Evolutionary conservation across 2,329 filamentous ascomycete genomes (phyloP).

Genomic region (Neofusicoccum ribis): DNA sequence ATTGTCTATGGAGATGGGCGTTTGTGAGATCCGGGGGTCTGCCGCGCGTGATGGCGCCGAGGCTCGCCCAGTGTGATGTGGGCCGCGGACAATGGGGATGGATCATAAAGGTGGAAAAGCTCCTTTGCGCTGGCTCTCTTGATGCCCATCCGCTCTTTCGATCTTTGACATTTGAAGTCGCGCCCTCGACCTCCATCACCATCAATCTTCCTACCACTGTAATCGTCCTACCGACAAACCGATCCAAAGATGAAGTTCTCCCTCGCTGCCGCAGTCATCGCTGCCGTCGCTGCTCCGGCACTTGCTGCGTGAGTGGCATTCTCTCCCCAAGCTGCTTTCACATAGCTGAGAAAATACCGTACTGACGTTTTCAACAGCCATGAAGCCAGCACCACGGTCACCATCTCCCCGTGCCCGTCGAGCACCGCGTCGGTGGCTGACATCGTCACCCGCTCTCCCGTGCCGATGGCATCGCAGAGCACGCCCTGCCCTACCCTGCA

Average conservation of each 20-base stretch:
- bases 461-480: neutral
- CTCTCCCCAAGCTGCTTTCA: neutral
- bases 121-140: neutral
- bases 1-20: neutral
- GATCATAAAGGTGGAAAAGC: neutral
- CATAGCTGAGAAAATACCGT: neutral
- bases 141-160: neutral
- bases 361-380: neutral
- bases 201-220: neutral
- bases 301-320: slow-evolving; percentile 1
- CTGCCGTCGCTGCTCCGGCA: neutral
- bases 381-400: slow-evolving; percentile 3
- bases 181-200: neutral
- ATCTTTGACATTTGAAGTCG: neutral
- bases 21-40: neutral
- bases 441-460: slow-evolving; percentile 12
- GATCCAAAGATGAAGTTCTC: neutral
- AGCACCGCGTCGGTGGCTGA: neutral
- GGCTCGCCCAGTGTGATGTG: neutral
- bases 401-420: neutral
- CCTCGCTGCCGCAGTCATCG: neutral
- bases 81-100: neutral
- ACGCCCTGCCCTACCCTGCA: slow-evolving; percentile 8
- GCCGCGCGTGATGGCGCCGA: neutral
- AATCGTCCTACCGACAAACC: neutral